Evolutionary conservation across 179 eudicot genomes (phyloP), one percentile per base, ranked within the genome.

Genomic region (Spergularia azorica): DNA sequence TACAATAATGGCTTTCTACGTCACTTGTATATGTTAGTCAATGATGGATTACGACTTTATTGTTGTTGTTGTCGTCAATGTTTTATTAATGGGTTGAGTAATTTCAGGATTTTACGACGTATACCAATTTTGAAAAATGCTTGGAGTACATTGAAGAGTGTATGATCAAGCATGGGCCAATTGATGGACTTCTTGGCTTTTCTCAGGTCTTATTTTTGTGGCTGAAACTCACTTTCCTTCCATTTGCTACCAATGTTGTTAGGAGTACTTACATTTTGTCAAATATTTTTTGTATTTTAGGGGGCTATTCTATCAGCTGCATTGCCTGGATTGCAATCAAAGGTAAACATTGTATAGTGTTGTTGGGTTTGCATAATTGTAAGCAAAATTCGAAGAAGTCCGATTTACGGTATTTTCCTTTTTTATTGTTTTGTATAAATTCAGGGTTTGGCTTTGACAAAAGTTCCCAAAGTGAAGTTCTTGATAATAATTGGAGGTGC

Each of bases 221-320:
- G 3, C 14, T 70, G 36, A n/a, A 74, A 36, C 9, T 62, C 17
- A 43, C 50, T 46, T 46, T 4, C 18, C 39, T 36, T 36, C 39
- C 39, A 4, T 21, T 12, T 18, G 46, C 57, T 73, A 16, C 16
- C 7, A 46, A 3, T 36, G 39, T 21, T 46, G 43, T 20, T 60
- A 21, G 39, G 6, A 66, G 3, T 36, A 36, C 4, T 36, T 2
- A 36, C 39, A 18, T 9, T n/a, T 17, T 39, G 0, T 26, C 32
- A 5, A 48, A 3, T 70, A 6, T 15, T 10, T 72, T 16, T 43
- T 39, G 60, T 41, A 71, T 74, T 71, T 64, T 79, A 92, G 97
- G 98, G 98, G 14, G 97, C 97, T 38, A 88, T 94, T 78, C 73
- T 94, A 68, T 86, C 98, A 14, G 98, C 94, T 83, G 97, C 93